Evolutionary conservation across 208 protist species (phyloP).

Genomic region (Trypanosoma cruzi): DNA sequence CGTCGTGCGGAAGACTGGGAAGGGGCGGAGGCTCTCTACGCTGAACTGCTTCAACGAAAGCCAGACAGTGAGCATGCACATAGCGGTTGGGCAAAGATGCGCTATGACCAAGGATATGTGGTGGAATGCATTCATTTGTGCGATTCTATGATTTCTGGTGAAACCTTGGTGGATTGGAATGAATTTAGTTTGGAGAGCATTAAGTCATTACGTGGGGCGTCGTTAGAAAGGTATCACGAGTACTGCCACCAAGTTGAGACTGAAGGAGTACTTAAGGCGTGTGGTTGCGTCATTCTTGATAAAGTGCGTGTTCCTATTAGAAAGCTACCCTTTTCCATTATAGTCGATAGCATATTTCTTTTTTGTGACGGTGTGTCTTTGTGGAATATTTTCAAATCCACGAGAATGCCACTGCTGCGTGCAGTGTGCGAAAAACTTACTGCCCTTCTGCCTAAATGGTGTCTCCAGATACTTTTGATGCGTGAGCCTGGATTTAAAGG

Average conservation of each 20-base stretch:
- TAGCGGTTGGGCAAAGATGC: conserved; percentile 23
- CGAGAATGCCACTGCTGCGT: conserved; percentile 41
- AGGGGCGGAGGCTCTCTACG: conserved; percentile 16
- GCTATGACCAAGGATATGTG: conserved; percentile 22
- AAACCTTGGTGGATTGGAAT: conserved; percentile 20
- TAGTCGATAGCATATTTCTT: conserved; percentile 34
- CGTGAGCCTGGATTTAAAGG: conserved; percentile 17
- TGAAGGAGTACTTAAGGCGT: conserved; percentile 20
- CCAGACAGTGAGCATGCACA: conserved; percentile 19
- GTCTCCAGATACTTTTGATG: conserved; percentile 11
- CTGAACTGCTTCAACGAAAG: conserved; percentile 9
- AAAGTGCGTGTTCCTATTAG: conserved; percentile 29
- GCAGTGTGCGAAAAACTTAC: conserved; percentile 28
- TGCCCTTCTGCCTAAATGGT: conserved; percentile 19
- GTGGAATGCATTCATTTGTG: conserved; percentile 25
- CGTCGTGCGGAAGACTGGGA: conserved; percentile 7
- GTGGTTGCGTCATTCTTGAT: conserved; percentile 29
- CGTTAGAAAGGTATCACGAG: conserved; percentile 18
- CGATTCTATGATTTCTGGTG: conserved; percentile 27
- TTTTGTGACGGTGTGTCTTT: conserved; percentile 37
- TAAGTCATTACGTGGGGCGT: conserved; percentile 6
- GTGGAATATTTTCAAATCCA: conserved; percentile 32
- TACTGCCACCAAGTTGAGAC: conserved; percentile 10
- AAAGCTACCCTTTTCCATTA: conserved; percentile 38
- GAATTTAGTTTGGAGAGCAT: conserved; percentile 17